Percentiles rank a stretch among this genome's conserved stretches.
Evolutionary conservation across 2,329 filamentous ascomycete genomes (phyloP).

Genomic region (Xylaria sp.): DNA sequence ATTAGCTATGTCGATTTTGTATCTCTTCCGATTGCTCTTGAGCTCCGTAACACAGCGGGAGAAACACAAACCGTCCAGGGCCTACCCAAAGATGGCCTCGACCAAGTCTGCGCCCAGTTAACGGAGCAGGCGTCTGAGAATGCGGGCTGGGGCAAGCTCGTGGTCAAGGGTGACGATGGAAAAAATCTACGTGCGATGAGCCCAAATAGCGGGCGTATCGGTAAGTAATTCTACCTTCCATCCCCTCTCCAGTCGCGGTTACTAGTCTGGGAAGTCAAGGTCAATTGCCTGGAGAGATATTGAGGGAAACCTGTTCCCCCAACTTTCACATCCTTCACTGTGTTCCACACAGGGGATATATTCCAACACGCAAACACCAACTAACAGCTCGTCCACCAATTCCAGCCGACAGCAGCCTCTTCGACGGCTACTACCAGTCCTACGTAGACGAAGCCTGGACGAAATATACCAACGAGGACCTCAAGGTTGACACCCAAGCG

Average conservation of each 20-base stretch:
- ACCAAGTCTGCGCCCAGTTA: slow-evolving; percentile 52
- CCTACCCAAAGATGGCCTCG: slow-evolving; percentile 53
- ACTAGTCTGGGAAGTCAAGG: too few species aligned
- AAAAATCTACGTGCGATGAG: slow-evolving; percentile 57
- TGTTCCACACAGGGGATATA: too few species aligned
- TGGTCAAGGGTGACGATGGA: slow-evolving; percentile 50
- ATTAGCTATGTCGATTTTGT: slow-evolving; percentile 81
- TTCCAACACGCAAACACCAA: not conserved
- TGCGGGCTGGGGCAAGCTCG: slow-evolving; percentile 58
- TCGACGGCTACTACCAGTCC: slow-evolving; percentile 55
- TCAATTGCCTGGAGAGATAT: too few species aligned
- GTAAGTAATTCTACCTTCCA: not conserved
- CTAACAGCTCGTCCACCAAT: slow-evolving; percentile 1
- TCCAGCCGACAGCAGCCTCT: slow-evolving; percentile 49
- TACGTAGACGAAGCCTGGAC: slow-evolving; percentile 60
- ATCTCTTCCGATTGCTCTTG: slow-evolving; percentile 64
- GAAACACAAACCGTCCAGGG: slow-evolving; percentile 54
- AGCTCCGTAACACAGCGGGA: slow-evolving; percentile 55
- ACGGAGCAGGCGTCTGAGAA: slow-evolving; percentile 53
- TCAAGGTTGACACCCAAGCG: slow-evolving; percentile 61
- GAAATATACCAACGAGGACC: slow-evolving; percentile 50
- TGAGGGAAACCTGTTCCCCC: not conserved
- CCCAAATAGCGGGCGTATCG: slow-evolving; percentile 55
- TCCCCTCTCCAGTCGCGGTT: not conserved
- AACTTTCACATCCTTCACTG: not conserved